Evolutionary conservation across 2,329 filamentous ascomycete species (phyloP).

Genomic region (Pseudofabraea citricarpa): DNA sequence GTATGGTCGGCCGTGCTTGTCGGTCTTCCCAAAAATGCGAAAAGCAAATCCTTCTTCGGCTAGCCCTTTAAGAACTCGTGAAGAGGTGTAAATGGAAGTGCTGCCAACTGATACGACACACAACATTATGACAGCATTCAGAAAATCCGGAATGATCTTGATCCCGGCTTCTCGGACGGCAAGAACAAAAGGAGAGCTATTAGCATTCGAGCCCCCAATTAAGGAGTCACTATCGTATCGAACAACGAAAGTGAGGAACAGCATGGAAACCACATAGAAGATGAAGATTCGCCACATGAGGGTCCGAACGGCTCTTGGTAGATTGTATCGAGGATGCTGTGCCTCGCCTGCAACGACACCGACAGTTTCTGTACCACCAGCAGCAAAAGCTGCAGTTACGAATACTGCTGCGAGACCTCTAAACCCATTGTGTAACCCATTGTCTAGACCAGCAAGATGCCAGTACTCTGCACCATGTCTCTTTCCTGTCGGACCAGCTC

Average conservation of each 20-base stretch:
- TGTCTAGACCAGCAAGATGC: constrained; percentile 39
- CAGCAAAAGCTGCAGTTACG: constrained; percentile 60
- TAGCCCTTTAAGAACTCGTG: constrained; percentile 50
- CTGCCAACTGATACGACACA: constrained; percentile 52
- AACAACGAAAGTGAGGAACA: constrained; percentile 44
- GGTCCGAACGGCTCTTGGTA: constrained; percentile 43
- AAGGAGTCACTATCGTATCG: constrained; percentile 34
- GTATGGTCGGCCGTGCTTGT: constrained; percentile 48
- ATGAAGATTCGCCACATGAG: constrained; percentile 45
- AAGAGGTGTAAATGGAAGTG: constrained; percentile 52
- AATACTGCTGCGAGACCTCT: constrained; percentile 58
- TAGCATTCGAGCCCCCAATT: constrained; percentile 30
- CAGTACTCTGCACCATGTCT: constrained; percentile 40
- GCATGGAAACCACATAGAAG: constrained; percentile 45
- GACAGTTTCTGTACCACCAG: constrained; percentile 48
- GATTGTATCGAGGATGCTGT: constrained; percentile 36
- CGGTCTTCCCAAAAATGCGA: constrained; percentile 47
- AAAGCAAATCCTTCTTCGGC: constrained; percentile 53
- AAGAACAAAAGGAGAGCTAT: constrained; percentile 48
- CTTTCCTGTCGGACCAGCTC: constrained; percentile 48
- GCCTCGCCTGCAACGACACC: constrained; percentile 44
- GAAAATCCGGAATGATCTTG: constrained; percentile 45
- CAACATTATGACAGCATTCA: constrained; percentile 51
- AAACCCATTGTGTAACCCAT: constrained; percentile 38
- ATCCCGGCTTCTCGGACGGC: constrained; percentile 45